Base-by-base conservation (phyloP, 768 basidiomycete genomes). In the Leccinum rimulosum region DNA sequence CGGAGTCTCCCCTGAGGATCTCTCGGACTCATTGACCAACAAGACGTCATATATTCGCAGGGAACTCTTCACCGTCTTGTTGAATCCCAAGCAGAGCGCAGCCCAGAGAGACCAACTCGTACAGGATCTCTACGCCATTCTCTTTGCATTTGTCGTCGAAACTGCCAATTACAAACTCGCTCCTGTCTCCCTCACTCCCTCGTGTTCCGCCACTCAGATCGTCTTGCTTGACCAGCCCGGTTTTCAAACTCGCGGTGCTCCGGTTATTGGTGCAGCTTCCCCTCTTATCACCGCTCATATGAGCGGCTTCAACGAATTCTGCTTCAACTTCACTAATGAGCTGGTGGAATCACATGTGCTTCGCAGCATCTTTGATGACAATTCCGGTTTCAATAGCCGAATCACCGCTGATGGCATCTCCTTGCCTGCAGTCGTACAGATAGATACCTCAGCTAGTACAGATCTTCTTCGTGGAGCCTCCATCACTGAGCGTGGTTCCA, bases 111-210 rank as follows among this genome's bases (percentile, higher is more conserved):
- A 86, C 59, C 75, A 76, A 31, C 75, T 87, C 40, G 76, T 83
- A 27, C 77, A 79, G 56, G 84, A 85, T 62, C 78, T n/a, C n/a
- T n/a, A n/a, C n/a, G n/a, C n/a, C n/a, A n/a, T n/a, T n/a, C n/a
- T n/a, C n/a, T n/a, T n/a, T 86, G 38, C 87, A 86, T 86, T 80
- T 60, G 78, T 86, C 47, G 81, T 85, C 52, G 85, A 87, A 68
- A 84, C 83, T 11, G 82, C 82, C 61, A 87, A 87, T 68, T 80
- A 83, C 67, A 78, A 78, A 64, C 70, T 85, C 25, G 77, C 82
- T 11, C 80, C 84, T 3, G 65, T 74, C 61, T 71, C 78, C 1
- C 71, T 75, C 8, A 72, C 74, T 10, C 76, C 79, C 35, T 62
- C 75, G 54, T 74, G 71, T 63, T 74, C 72, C 36, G 70, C 73